Evolutionary conservation across 2,329 filamentous ascomycete genomes (phyloP).

Genomic region (Cladosporium austrohemisphaericum): DNA sequence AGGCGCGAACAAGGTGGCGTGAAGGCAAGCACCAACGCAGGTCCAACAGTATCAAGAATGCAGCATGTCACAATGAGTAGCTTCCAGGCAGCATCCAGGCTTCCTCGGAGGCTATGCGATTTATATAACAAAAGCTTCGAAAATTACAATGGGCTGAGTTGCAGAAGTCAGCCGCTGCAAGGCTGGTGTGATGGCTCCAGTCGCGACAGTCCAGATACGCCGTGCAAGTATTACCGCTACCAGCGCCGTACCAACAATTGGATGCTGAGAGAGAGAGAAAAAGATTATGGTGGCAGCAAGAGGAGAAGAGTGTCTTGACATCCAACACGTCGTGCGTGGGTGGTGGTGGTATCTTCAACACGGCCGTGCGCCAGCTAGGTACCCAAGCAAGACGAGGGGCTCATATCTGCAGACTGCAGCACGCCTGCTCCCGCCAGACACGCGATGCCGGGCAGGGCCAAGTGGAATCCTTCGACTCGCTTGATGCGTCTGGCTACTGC

Average conservation of each 20-base stretch:
- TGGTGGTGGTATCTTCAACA: neutral
- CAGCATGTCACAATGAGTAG: neutral
- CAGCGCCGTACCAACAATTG: neutral
- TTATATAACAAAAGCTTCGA: neutral
- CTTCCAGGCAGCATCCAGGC: neutral
- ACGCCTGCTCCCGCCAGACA: constrained; percentile 1
- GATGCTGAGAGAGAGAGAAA: neutral
- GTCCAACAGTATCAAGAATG: neutral
- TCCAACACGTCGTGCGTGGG: constrained; percentile 4
- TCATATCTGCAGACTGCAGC: neutral
- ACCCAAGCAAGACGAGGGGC: neutral
- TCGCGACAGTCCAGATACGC: constrained; percentile 2
- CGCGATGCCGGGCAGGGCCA: neutral
- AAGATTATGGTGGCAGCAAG: neutral
- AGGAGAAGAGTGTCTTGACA: neutral
- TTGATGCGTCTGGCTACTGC: constrained; percentile 2
- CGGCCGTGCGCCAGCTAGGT: constrained; percentile 6
- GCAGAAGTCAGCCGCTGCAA: constrained; percentile 5
- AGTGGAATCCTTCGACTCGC: constrained; percentile 11
- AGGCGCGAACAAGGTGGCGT: neutral
- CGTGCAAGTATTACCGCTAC: neutral
- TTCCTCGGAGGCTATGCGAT: neutral
- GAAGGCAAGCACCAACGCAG: neutral
- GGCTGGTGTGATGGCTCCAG: no score
- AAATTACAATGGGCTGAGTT: neutral